These are phyloP conservation scores for Linum tenue DNA, from an alignment of 345 rosid species.

Conservation along the genomic window DNA sequence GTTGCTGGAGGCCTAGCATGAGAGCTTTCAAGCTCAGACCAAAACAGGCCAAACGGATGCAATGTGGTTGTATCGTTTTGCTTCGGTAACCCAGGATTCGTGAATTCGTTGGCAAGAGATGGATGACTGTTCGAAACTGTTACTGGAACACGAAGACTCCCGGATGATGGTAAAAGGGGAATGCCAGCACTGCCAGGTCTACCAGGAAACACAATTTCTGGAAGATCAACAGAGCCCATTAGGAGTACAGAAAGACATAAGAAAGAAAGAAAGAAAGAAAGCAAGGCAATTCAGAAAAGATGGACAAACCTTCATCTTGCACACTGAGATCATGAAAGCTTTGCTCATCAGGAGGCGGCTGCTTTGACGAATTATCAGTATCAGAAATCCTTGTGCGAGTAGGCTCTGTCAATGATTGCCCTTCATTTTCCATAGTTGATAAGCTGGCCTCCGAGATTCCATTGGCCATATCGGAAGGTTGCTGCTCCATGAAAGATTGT, in stretches of 20 bases:
- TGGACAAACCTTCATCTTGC: slow-evolving; percentile 44
- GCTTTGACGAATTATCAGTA: slow-evolving; percentile 31
- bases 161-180: slow-evolving; percentile 24
- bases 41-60: slow-evolving; percentile 52
- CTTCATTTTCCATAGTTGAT: slow-evolving; percentile 23
- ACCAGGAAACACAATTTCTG: slow-evolving; percentile 65
- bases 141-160: slow-evolving; percentile 15
- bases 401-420: slow-evolving; percentile 25
- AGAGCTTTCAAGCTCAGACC: slow-evolving; percentile 56
- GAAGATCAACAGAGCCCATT: slow-evolving; percentile 9
- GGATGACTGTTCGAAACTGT: slow-evolving; percentile 17
- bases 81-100: slow-evolving; percentile 24
- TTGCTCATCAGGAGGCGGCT: slow-evolving; percentile 27
- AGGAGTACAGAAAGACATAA: slow-evolving; percentile 1
- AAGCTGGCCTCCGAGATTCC: slow-evolving; percentile 32
- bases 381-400: slow-evolving; percentile 31
- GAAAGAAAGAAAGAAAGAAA: neutral
- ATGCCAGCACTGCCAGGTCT: slow-evolving; percentile 37
- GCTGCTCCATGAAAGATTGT: slow-evolving; percentile 25
- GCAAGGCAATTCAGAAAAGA: neutral
- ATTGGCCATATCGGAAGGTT: slow-evolving; percentile 23
- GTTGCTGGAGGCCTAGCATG: slow-evolving; percentile 27
- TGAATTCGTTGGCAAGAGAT: slow-evolving; percentile 24
- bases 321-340: slow-evolving; percentile 34
- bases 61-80: slow-evolving; percentile 31